Evolutionary conservation across 495 filamentous ascomycete species (phyloP).

Genomic region (Cairneyella variabilis): DNA sequence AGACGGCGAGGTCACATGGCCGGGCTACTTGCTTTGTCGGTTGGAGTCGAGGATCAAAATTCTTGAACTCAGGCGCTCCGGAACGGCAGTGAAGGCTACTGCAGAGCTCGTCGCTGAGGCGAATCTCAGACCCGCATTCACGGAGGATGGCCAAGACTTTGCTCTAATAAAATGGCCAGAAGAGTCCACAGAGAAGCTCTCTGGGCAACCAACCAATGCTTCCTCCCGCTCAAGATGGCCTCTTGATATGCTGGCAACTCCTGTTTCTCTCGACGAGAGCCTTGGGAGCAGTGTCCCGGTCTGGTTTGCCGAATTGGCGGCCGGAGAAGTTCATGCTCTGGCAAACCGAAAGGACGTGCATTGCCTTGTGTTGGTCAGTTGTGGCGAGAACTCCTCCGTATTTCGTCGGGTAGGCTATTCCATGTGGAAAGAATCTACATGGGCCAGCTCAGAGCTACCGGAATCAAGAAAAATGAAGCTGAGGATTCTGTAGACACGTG

Average conservation of each 20-base stretch:
- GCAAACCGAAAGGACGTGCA: neutral
- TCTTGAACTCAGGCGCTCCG: neutral
- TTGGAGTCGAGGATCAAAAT: neutral
- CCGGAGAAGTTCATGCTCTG: neutral
- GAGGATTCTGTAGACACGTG: neutral
- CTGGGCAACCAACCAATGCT: neutral
- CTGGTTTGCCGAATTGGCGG: constrained; percentile 1
- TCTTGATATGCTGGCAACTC: neutral
- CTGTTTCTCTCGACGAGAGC: constrained; percentile 1
- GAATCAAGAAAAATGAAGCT: constrained; percentile 4
- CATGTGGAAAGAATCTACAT: neutral
- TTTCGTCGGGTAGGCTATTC: constrained; percentile 6
- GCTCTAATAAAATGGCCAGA: neutral
- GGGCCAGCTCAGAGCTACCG: constrained; percentile 1
- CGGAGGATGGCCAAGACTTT: neutral
- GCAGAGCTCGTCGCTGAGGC: neutral
- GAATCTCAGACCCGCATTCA: neutral
- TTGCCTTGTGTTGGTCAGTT: constrained; percentile 2
- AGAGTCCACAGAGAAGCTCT: neutral
- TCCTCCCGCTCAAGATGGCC: neutral
- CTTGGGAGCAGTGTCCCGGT: neutral
- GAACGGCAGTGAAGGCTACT: neutral
- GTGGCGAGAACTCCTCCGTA: neutral
- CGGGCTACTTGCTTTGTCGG: neutral
- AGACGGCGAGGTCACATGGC: neutral